Conservation (phyloP, 1,139 yeast species). For the Kodamaea plutei region DNA sequence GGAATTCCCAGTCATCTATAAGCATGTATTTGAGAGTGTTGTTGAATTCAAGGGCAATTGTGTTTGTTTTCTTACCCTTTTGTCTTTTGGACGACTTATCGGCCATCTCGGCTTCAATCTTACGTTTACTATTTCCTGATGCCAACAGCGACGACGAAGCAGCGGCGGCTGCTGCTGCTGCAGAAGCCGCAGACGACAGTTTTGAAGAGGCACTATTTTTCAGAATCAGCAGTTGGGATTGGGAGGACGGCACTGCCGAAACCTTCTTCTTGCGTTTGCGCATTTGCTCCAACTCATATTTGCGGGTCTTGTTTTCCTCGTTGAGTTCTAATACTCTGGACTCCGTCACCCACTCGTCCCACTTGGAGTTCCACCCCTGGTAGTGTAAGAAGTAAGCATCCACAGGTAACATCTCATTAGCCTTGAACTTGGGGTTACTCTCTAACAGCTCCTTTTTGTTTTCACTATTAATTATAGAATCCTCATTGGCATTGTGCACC, state of each 20-base stretch:
- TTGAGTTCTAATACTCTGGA: slow-evolving; percentile 66
- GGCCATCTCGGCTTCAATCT: background rate
- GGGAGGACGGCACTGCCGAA: background rate
- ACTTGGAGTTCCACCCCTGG: slow-evolving; percentile 91
- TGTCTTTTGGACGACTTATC: slow-evolving; percentile 12
- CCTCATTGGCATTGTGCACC: slow-evolving; percentile 52
- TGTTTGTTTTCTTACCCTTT: slow-evolving; percentile 10
- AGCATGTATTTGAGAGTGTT: slow-evolving; percentile 56
- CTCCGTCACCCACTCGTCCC: slow-evolving; percentile 94
- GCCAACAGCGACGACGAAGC: background rate
- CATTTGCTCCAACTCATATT: slow-evolving; percentile 55
- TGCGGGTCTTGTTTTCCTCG: slow-evolving; percentile 63
- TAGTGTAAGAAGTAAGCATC: slow-evolving; percentile 74
- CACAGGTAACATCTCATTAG: slow-evolving; percentile 29
- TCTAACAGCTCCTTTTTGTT: slow-evolving; percentile 29
- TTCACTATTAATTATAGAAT: slow-evolving; percentile 40
- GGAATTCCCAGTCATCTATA: slow-evolving; percentile 90
- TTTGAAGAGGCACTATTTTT: background rate
- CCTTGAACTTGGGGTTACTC: slow-evolving; percentile 32
- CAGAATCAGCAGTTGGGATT: background rate
- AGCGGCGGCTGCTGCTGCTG: background rate
- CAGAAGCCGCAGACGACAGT: background rate
- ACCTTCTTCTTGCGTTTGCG: slow-evolving; percentile 16
- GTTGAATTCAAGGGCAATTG: slow-evolving; percentile 12
- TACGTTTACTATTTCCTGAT: background rate